Evolutionary conservation across 2,329 filamentous ascomycete species (phyloP).

Genomic region (Endoconidiophora laricicola): DNA sequence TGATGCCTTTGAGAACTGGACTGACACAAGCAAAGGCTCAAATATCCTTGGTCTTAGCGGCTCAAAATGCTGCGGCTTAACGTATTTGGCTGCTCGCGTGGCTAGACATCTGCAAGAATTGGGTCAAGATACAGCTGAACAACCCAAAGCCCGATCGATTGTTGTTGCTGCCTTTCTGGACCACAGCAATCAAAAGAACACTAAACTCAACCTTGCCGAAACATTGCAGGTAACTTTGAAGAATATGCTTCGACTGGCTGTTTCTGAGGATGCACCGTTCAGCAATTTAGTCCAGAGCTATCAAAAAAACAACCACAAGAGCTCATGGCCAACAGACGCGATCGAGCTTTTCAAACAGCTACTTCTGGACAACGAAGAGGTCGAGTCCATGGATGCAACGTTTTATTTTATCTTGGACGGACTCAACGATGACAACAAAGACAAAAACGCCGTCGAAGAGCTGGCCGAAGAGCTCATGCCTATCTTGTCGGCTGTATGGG

Average conservation of each 20-base stretch:
- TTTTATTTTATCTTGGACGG: slow-evolving; percentile 3
- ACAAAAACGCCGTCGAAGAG: neutral
- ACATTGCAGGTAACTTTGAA: neutral
- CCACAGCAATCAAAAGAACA: neutral
- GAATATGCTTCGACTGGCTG: neutral
- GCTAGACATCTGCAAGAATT: neutral
- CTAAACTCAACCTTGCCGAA: neutral
- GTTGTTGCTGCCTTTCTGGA: neutral
- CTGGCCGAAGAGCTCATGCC: neutral
- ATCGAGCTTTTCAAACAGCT: neutral
- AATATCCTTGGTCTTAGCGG: neutral
- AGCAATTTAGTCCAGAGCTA: neutral
- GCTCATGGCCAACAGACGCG: neutral
- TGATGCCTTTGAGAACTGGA: neutral
- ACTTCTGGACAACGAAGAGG: neutral
- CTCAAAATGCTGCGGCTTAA: slow-evolving; percentile 1
- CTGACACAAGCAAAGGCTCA: neutral
- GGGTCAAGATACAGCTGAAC: no score
- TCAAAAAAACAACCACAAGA: neutral
- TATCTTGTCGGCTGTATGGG: neutral
- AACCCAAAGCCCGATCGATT: neutral
- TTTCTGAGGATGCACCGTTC: slow-evolving; percentile 1
- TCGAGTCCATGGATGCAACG: neutral
- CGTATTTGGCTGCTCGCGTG: slow-evolving; percentile 2
- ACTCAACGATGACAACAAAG: neutral